Conservation (phyloP, 2,329 filamentous ascomycete genomes). For the Penicillium digitatum region DNA sequence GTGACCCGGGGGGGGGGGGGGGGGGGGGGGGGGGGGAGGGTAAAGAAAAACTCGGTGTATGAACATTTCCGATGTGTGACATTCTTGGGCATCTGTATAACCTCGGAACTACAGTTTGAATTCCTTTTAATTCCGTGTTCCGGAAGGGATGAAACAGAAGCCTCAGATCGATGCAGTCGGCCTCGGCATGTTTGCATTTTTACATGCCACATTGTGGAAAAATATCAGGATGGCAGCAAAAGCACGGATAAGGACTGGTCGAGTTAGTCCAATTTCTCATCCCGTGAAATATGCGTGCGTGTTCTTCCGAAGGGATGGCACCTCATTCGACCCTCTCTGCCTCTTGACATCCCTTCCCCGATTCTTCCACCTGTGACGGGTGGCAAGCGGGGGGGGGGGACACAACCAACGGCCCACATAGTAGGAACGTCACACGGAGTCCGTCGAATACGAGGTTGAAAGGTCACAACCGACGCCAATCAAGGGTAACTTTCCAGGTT, state of each 20-base stretch:
- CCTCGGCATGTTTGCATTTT: constrained; percentile 8
- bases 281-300: constrained; percentile 2
- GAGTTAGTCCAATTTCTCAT: background rate
- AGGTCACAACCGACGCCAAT: constrained; percentile 2
- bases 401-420: background rate
- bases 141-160: background rate
- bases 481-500: background rate
- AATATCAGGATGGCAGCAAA: background rate
- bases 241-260: background rate
- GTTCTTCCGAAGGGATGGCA: background rate
- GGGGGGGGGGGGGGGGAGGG: too few relatives aligned
- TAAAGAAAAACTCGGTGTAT: constrained; percentile 19
- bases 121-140: background rate
- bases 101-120: background rate
- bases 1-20: constrained; percentile 12
- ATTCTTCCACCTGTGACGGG: background rate
- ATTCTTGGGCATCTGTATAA: constrained; percentile 5
- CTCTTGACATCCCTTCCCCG: background rate
- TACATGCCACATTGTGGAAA: background rate
- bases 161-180: constrained; percentile 13
- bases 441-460: constrained; percentile 1
- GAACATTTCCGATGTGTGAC: constrained; percentile 13
- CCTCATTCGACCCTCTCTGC: background rate
- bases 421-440: constrained; percentile 8
- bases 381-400: background rate